phyloP scores from a whole-genome alignment of 495 filamentous ascomycete species.

The Darksidea phi region DNA sequence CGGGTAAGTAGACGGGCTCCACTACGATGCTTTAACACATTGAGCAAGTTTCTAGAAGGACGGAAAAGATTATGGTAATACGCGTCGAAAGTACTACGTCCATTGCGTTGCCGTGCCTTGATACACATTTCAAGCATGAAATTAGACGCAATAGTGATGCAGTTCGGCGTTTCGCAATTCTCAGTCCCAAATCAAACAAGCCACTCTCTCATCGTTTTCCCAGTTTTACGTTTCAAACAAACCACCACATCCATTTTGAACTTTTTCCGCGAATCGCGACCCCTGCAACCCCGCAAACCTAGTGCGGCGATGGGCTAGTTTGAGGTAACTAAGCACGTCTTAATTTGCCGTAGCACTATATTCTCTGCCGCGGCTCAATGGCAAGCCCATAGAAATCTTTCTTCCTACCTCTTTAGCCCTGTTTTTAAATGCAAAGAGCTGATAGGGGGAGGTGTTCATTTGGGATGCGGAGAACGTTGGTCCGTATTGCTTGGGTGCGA shows the following conservation, averaged over 20 bases:
- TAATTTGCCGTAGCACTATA: slow-evolving; percentile 19
- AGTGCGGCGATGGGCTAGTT: no score
- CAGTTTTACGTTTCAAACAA: slow-evolving; percentile 2
- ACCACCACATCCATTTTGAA: background rate
- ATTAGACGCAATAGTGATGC: background rate
- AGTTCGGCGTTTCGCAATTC: background rate
- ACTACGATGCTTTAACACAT: background rate
- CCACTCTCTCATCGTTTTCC: background rate
- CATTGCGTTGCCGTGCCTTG: background rate
- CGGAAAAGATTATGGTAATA: slow-evolving; percentile 3
- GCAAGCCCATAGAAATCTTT: slow-evolving; percentile 1
- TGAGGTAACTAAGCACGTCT: background rate
- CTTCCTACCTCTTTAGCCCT: no score
- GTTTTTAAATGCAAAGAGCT: slow-evolving; percentile 3
- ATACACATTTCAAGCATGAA: no score
- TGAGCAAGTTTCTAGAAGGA: slow-evolving; percentile 7
- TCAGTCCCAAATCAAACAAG: background rate
- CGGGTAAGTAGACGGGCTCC: background rate
- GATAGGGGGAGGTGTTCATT: slow-evolving; percentile 1
- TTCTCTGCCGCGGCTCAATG: slow-evolving; percentile 23
- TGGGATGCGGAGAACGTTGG: slow-evolving; percentile 2
- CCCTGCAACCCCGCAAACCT: slow-evolving; percentile 9
- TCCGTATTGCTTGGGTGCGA: background rate
- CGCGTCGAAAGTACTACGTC: slow-evolving; percentile 2
- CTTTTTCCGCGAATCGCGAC: slow-evolving; percentile 4